phyloP scores from a whole-genome alignment of 768 basidiomycete species.

The Tricholoma matsutake region DNA sequence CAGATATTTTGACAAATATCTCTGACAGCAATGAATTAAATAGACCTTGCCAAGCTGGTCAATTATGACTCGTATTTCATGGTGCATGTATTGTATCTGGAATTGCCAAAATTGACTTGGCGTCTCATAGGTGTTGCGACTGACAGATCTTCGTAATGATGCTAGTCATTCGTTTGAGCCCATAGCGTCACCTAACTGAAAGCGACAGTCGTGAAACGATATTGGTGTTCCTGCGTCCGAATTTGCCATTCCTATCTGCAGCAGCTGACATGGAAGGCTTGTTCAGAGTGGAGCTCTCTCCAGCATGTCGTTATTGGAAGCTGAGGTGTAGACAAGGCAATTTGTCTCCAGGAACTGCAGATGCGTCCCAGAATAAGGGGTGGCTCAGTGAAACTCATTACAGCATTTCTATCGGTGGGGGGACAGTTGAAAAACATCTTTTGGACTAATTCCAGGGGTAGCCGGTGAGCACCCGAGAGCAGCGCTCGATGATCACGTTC shows the following conservation, averaged over 20 bases:
- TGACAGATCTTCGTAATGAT: background rate
- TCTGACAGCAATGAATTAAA: background rate
- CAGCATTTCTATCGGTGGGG: background rate
- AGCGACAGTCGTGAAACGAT: no score
- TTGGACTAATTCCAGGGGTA: no score
- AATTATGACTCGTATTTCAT: background rate
- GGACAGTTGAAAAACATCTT: background rate
- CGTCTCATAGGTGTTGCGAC: background rate
- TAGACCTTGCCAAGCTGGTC: background rate
- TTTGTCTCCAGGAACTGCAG: background rate
- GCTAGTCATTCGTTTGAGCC: background rate
- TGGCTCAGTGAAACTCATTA: constrained; percentile 1
- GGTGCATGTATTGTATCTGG: background rate
- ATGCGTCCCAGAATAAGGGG: constrained; percentile 5
- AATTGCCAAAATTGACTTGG: background rate
- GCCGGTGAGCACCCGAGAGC: no score
- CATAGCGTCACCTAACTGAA: background rate
- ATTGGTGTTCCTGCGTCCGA: no score
- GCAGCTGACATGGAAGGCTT: no score
- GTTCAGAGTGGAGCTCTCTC: no score
- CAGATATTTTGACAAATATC: background rate
- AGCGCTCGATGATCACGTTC: no score
- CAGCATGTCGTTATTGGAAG: no score
- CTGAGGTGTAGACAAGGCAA: background rate
- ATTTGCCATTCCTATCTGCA: no score